A percentile compares a stretch with the other conserved stretches of the same genome.
These are phyloP conservation scores for Yarrowia yakushimensis DNA, from an alignment of 805 yeast species.

Conservation along the genomic window DNA sequence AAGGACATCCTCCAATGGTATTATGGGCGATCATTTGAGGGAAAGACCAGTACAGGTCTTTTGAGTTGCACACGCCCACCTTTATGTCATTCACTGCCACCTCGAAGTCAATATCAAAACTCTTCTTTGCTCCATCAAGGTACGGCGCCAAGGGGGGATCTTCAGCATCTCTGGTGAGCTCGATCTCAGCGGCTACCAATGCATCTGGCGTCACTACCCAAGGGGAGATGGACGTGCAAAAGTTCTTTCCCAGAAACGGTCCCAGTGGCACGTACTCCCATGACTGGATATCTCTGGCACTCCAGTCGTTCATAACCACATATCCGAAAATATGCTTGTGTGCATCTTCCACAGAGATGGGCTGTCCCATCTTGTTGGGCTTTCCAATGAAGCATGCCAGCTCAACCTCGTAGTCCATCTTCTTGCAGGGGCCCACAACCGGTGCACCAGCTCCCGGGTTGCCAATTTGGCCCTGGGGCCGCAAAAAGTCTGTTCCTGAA, in stretches of 20 bases:
- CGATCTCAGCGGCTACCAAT: slow-evolving; percentile 27
- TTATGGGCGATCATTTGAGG: slow-evolving; percentile 34
- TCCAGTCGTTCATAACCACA: slow-evolving; percentile 34
- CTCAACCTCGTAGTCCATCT: slow-evolving; percentile 33
- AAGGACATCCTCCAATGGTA: slow-evolving; percentile 32
- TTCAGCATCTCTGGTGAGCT: slow-evolving; percentile 27
- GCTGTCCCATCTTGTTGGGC: slow-evolving; percentile 29
- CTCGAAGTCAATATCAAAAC: slow-evolving; percentile 28
- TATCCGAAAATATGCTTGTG: slow-evolving; percentile 32
- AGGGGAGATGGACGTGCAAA: slow-evolving; percentile 33
- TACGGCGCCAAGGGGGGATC: slow-evolving; percentile 29
- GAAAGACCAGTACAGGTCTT: slow-evolving; percentile 31
- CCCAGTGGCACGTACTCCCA: slow-evolving; percentile 36
- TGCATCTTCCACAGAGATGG: slow-evolving; percentile 29
- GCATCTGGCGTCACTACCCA: slow-evolving; percentile 34
- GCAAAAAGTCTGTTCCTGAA: slow-evolving; percentile 31
- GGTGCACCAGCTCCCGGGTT: slow-evolving; percentile 26
- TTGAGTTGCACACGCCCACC: slow-evolving; percentile 26
- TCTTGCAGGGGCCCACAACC: background rate
- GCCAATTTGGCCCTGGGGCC: slow-evolving; percentile 33
- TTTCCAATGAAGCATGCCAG: slow-evolving; percentile 31
- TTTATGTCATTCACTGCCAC: slow-evolving; percentile 27
- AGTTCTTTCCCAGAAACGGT: slow-evolving; percentile 33
- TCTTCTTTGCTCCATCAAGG: slow-evolving; percentile 28
- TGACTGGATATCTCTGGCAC: slow-evolving; percentile 34